These are phyloP conservation scores for Fusarium pseudograminearum DNA, from an alignment of 2,329 filamentous ascomycete species.

Conservation along the genomic window DNA sequence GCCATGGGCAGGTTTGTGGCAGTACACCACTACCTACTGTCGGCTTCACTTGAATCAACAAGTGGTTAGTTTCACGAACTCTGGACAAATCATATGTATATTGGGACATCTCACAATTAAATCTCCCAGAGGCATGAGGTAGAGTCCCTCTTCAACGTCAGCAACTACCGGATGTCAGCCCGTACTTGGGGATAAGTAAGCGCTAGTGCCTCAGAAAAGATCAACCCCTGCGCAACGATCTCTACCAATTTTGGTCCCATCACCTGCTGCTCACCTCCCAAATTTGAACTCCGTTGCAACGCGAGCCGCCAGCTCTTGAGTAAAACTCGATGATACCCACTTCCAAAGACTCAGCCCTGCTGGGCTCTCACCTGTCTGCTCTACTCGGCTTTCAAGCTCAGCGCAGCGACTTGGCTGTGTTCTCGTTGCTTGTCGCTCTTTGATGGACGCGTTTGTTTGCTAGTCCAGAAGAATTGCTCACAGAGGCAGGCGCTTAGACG, in stretches of 20 bases:
- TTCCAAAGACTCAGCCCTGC: neutral
- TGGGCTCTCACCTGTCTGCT: neutral
- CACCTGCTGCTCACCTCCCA: slow-evolving; percentile 8
- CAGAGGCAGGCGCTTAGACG: slow-evolving; percentile 1
- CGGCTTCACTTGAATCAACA: neutral
- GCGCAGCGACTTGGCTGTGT: neutral
- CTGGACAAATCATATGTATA: neutral
- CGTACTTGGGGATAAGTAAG: neutral
- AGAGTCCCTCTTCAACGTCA: neutral
- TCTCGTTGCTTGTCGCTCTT: slow-evolving; percentile 5
- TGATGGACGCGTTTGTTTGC: slow-evolving; percentile 13
- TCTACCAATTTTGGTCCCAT: slow-evolving; percentile 16
- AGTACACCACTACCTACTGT: neutral
- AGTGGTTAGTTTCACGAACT: neutral
- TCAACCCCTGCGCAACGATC: slow-evolving; percentile 9
- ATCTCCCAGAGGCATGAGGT: neutral
- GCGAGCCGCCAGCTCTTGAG: neutral
- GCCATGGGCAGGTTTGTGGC: too few relatives aligned
- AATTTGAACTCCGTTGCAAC: slow-evolving; percentile 7
- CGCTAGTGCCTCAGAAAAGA: slow-evolving; percentile 16
- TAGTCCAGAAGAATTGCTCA: neutral
- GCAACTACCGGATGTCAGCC: neutral
- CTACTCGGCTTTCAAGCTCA: neutral
- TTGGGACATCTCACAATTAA: neutral
- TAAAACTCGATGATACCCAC: slow-evolving; percentile 12